These are phyloP conservation scores for Myxozyma melibiosi DNA, from an alignment of 805 yeast genomes.

Conservation along the genomic window DNA sequence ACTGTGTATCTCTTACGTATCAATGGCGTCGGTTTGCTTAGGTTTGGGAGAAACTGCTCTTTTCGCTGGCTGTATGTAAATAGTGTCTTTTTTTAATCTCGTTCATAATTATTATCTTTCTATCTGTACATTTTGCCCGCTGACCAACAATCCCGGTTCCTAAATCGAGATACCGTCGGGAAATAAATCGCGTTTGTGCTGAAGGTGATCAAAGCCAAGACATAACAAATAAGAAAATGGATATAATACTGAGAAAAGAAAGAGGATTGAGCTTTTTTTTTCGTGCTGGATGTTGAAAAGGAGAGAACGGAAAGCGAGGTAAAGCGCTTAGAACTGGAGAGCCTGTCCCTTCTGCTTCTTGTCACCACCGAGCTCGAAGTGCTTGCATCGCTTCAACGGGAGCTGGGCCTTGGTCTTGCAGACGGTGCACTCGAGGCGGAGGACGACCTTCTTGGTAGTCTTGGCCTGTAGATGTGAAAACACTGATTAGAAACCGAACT, in stretches of 20 bases:
- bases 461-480: constrained; percentile 56
- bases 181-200: background rate
- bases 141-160: background rate
- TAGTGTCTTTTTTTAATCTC: background rate
- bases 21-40: background rate
- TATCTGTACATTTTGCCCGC: background rate
- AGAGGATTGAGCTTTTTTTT: too few species aligned
- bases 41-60: background rate
- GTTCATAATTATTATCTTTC: background rate
- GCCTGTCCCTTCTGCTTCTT: constrained; percentile 99
- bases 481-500: background rate
- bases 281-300: background rate
- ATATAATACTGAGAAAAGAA: background rate
- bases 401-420: constrained; percentile 99
- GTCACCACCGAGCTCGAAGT: constrained; percentile 99
- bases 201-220: background rate
- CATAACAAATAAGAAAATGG: too few species aligned
- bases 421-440: constrained; percentile 97
- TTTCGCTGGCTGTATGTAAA: background rate
- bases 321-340: constrained; percentile 77
- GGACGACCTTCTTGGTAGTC: constrained; percentile 99
- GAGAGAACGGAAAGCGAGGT: background rate
- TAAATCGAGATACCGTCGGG: background rate
- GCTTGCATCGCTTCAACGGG: constrained; percentile 99
- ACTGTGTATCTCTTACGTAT: background rate